These are phyloP conservation scores for Castanopsis chinensis DNA, from an alignment of 306 rosid genomes.

Conservation along the genomic window DNA sequence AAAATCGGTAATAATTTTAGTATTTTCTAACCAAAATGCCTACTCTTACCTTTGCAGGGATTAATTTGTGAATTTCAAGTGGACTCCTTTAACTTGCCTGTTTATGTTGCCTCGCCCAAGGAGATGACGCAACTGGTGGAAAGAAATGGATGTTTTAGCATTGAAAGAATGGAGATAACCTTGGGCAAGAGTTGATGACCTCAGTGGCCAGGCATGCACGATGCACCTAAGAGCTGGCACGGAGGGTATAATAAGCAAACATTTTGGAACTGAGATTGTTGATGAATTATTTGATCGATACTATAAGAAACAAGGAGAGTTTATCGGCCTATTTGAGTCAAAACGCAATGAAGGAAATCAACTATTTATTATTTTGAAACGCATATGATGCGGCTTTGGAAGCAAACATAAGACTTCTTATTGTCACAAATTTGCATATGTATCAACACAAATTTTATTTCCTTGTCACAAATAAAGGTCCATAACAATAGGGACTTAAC, in stretches of 20 bases:
- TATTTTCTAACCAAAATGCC: not conserved
- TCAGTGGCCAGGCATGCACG: not conserved
- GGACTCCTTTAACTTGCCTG: slow-evolving; percentile 15
- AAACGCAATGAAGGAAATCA: not conserved
- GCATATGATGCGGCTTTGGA: not conserved
- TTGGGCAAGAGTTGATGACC: not conserved
- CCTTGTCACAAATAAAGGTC: too few species aligned
- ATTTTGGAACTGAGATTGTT: slow-evolving; percentile 5
- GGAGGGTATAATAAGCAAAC: slow-evolving; percentile 1
- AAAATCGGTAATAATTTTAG: too few species aligned
- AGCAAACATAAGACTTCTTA: not conserved
- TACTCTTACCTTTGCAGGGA: not conserved
- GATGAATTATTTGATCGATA: slow-evolving; percentile 2
- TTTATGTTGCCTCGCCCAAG: not conserved
- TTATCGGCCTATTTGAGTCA: not conserved
- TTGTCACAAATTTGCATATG: not conserved
- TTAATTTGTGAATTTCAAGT: slow-evolving; percentile 2
- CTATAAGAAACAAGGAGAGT: not conserved
- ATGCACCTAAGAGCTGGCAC: not conserved
- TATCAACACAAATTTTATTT: not conserved
- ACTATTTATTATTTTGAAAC: not conserved
- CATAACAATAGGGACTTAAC: too few species aligned
- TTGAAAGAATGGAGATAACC: slow-evolving; percentile 10
- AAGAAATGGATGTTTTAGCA: slow-evolving; percentile 14
- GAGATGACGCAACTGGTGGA: not conserved